Evolutionary conservation across 345 rosid genomes (phyloP), one percentile per base, ranked within the genome.

Genomic region (Salix viminalis): DNA sequence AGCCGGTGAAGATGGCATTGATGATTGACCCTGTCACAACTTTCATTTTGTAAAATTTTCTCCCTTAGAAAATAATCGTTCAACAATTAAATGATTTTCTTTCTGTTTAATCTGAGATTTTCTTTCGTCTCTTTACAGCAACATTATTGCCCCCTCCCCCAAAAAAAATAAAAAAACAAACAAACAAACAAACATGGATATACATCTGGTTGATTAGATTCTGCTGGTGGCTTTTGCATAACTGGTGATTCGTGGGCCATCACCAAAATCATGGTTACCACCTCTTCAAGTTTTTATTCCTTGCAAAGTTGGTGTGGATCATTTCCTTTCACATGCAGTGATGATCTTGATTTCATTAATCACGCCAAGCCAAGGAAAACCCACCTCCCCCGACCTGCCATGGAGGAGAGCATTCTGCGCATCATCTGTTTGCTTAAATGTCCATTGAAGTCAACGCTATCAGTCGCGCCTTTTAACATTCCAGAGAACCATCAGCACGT

Each of bases 191-290:
- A 34, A 34, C 37, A 34, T 34, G 36, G 36, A 34, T 4, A 34
- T 5, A 4, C 36, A 54, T 18, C 60, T 1, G 7, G 60, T 18
- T 52, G 60, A 21, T 52, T 52, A 7, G 60, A 52, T 52, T 54
- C 24, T 54, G 60, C 1, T 54, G 24, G 60, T 21, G 60, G 60
- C 54, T 48, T 48, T 15, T 15, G 19, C 5, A 15, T 4, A 48
- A 48, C 52, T 71, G 62, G 23, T 32, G 14, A 32, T 52, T 48
- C 39, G 56, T 52, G 65, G 74, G 74, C 46, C 74, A 52, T 71
- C 18, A 19, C 14, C 62, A 2, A 30, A 8, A 52, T 52, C 24
- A 71, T 28, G 39, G 41, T 14, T 21, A 7, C 65, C 7, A 7
- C 65, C 7, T 52, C 26, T 13, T 16, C 13, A 32, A 52, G 14